Conservation (phyloP, 495 filamentous ascomycete genomes). For the Hyaloscypha bicolor region DNA sequence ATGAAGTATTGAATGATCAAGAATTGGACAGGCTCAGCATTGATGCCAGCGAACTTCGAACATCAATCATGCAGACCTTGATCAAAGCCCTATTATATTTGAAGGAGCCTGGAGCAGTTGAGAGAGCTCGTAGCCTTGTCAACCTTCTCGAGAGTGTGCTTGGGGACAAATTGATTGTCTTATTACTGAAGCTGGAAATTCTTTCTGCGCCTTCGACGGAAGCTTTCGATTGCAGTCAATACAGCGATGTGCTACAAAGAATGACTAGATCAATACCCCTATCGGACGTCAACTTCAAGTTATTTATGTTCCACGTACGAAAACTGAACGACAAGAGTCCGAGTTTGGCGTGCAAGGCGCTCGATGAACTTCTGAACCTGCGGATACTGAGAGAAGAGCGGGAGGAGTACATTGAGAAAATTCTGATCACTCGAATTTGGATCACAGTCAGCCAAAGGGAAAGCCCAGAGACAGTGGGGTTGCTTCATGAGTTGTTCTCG, state of each 20-base stretch:
- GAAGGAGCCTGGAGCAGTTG: constrained; percentile 44
- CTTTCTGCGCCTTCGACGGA: constrained; percentile 48
- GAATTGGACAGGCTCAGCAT: constrained; percentile 57
- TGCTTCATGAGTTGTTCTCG: constrained; percentile 44
- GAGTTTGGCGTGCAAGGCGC: constrained; percentile 50
- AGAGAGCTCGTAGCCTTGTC: constrained; percentile 59
- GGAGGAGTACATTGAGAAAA: constrained; percentile 62
- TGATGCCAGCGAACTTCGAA: constrained; percentile 62
- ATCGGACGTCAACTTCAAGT: constrained; percentile 65
- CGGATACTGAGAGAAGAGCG: constrained; percentile 45
- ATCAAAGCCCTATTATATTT: constrained; percentile 56
- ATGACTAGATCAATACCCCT: constrained; percentile 61
- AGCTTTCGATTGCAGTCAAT: constrained; percentile 50
- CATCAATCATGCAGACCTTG: constrained; percentile 65
- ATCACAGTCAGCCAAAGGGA: constrained; percentile 46
- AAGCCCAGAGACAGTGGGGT: constrained; percentile 32
- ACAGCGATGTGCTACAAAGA: constrained; percentile 50
- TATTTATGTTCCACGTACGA: constrained; percentile 69
- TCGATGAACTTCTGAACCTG: constrained; percentile 62
- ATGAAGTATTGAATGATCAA: constrained; percentile 58
- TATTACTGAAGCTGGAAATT: constrained; percentile 70
- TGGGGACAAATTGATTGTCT: constrained; percentile 63
- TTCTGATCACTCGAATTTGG: constrained; percentile 63
- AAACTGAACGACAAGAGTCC: constrained; percentile 60
- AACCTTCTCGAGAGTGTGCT: constrained; percentile 61